Percentiles rank a stretch among this genome's conserved stretches.
These are phyloP conservation scores for Bipolaris gigantea DNA, from an alignment of 2,329 filamentous ascomycete species.

Conservation along the genomic window DNA sequence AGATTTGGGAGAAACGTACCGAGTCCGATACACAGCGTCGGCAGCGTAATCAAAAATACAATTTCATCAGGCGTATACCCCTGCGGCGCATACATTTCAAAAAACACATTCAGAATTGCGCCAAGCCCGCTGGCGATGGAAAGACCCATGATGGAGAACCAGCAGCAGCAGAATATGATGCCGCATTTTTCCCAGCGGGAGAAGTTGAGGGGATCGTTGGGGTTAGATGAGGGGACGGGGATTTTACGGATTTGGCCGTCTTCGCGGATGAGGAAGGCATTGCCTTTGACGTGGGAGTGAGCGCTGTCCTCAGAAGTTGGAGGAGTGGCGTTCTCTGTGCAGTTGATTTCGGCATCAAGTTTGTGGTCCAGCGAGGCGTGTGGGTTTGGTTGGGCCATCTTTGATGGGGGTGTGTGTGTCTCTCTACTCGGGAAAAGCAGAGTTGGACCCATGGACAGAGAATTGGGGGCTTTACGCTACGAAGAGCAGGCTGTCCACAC, in stretches of 20 bases:
- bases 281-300: background rate
- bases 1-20: background rate
- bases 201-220: conserved; percentile 2
- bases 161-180: conserved; percentile 1
- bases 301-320: no score
- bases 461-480: no score
- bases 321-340: background rate
- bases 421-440: no score
- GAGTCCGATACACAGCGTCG: background rate
- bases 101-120: background rate
- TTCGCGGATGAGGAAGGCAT: conserved; percentile 1
- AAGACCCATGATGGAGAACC: conserved; percentile 2
- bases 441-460: no score
- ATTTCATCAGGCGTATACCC: background rate
- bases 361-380: background rate
- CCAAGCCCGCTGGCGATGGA: background rate
- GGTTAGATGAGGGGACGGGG: background rate
- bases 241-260: background rate
- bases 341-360: background rate
- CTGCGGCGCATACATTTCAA: background rate
- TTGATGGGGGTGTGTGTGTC: no score
- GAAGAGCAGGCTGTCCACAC: background rate
- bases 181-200: background rate
- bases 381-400: no score
- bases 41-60: background rate